These are phyloP conservation scores for Aureobasidium namibiae DNA, from an alignment of 2,329 filamentous ascomycete species.

Conservation along the genomic window DNA sequence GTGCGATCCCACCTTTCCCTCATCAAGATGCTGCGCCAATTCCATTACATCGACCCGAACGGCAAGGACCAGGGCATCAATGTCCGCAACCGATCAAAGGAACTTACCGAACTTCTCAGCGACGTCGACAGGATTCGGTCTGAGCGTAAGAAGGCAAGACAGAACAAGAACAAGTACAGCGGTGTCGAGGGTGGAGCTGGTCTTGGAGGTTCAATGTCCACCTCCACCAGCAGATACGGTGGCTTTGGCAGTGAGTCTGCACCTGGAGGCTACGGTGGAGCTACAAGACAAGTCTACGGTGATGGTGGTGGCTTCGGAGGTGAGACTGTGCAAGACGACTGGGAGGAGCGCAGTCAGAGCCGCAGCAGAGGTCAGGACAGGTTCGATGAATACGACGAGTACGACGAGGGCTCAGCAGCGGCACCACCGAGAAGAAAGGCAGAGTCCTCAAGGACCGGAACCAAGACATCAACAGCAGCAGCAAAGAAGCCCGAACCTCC, in stretches of 20 bases:
- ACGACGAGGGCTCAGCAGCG: slow-evolving; percentile 62
- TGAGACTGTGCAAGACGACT: slow-evolving; percentile 48
- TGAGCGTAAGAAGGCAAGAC: slow-evolving; percentile 77
- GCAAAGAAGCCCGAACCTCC: slow-evolving; percentile 60
- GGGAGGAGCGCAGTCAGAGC: slow-evolving; percentile 58
- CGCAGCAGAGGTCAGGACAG: slow-evolving; percentile 58
- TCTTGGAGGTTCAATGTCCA: slow-evolving; percentile 47
- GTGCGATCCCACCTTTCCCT: slow-evolving; percentile 90
- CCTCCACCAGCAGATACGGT: slow-evolving; percentile 60
- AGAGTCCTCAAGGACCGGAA: slow-evolving; percentile 23
- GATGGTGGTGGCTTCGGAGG: slow-evolving; percentile 92
- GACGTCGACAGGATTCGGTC: slow-evolving; percentile 78
- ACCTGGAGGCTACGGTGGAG: slow-evolving; percentile 21
- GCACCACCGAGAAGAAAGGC: slow-evolving; percentile 47
- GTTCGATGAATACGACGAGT: slow-evolving; percentile 97
- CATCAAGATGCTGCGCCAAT: slow-evolving; percentile 96
- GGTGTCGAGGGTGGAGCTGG: slow-evolving; percentile 78
- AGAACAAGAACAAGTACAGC: slow-evolving; percentile 89
- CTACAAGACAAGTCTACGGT: slow-evolving; percentile 72
- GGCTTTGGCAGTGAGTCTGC: slow-evolving; percentile 78
- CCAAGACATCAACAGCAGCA: slow-evolving; percentile 27
- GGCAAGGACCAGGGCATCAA: slow-evolving; percentile 98
- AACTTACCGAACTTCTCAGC: slow-evolving; percentile 83
- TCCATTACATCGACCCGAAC: slow-evolving; percentile 92
- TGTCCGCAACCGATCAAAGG: slow-evolving; percentile 91